phyloP scores from a whole-genome alignment of 176 grass and related monocot species.

The Thalia dealbata region DNA sequence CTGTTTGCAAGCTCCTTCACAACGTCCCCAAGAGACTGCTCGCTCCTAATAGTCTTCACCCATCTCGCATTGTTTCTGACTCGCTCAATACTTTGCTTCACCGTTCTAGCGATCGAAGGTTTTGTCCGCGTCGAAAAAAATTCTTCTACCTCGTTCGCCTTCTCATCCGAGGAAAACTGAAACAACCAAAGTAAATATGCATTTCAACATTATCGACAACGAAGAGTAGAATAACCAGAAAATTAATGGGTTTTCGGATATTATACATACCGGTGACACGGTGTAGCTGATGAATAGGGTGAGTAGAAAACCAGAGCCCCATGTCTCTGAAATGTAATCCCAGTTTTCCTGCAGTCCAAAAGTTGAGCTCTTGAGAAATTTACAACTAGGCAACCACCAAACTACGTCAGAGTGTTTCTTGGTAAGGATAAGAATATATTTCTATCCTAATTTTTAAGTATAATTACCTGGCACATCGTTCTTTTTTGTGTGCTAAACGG shows the following conservation, averaged over 20 bases:
- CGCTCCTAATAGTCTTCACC: constrained; percentile 48
- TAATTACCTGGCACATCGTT: too few species aligned
- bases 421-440: not conserved
- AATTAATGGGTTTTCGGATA: not conserved
- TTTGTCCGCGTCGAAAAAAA: constrained; percentile 67
- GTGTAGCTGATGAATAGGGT: constrained; percentile 45
- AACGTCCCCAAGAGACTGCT: constrained; percentile 39
- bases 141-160: constrained; percentile 62
- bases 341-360: constrained; percentile 65
- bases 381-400: not conserved
- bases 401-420: not conserved
- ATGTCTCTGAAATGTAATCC: constrained; percentile 62
- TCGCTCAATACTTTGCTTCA: constrained; percentile 85
- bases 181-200: not conserved
- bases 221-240: not conserved
- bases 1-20: constrained; percentile 36
- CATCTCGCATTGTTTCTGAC: constrained; percentile 79
- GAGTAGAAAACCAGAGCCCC: constrained; percentile 62
- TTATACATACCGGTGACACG: constrained; percentile 57
- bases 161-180: constrained; percentile 61
- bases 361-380: not conserved
- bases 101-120: constrained; percentile 51
- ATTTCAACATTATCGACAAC: too few species aligned
- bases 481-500: too few species aligned
- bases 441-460: too few species aligned